Evolutionary conservation across 2,329 filamentous ascomycete genomes (phyloP), one percentile per base, ranked within the genome.

Genomic region (Akanthomyces muscarius): DNA sequence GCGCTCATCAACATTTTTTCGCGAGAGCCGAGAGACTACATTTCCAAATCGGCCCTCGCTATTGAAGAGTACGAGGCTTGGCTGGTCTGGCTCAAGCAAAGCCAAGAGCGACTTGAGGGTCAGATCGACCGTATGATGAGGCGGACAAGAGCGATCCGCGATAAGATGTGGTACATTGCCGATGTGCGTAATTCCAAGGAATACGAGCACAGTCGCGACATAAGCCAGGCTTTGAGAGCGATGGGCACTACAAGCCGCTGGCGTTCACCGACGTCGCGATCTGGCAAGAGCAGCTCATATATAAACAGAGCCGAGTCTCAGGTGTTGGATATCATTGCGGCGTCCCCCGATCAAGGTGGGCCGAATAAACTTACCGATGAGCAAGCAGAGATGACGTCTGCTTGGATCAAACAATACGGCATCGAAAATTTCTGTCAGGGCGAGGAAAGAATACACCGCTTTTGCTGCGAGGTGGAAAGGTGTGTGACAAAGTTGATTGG

Each of bases 91-190:
- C 81, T 96, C 23, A 92, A 92, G 71, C 90, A 92, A 68, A 91
- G 89, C 28, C 88, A 94, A 69, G 89, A 92, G 69, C 85, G 89
- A 3, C 87, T 92, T 54, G 91, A 94, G 69, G 83, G 82, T 3
- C 83, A 86, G 14, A 88, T 93, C 42, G 89, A 92, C 47, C 82
- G 86, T 5, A 90, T 92, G 85, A 89, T 91, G 82, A 81, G 82
- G 64, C 86, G 86, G 5, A 81, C 95, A 44, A 86, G 88, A 63
- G 87, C 89, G 25, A 81, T 97, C 45, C 86, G 95, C 48, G 91
- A 97, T 73, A 98, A 98, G 80, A 97, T 98, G 91, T 99, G 95
- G 95, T 99, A 96, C 73, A 90, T 95, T 65, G 94, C 91, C 1
- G 92, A 97, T 73, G 93, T 98, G 33, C 89, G 91, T 66, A 93